These are phyloP conservation scores for Claviceps capensis DNA, from an alignment of 2,329 filamentous ascomycete genomes.

Conservation along the genomic window DNA sequence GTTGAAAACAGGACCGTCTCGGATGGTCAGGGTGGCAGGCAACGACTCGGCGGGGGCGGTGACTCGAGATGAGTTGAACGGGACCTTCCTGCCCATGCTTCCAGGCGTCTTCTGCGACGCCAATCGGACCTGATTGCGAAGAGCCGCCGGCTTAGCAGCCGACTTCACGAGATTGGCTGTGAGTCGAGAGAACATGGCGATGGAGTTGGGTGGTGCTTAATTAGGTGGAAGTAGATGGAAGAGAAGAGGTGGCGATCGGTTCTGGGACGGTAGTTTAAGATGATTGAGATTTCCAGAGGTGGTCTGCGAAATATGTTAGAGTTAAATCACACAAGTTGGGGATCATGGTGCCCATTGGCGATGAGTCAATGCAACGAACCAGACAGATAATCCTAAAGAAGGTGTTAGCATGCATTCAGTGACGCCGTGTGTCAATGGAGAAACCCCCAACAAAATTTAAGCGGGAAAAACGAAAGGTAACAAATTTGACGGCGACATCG, in stretches of 20 bases:
- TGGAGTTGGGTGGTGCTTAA: neutral
- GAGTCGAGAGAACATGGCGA: constrained; percentile 47
- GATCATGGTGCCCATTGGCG: constrained; percentile 17
- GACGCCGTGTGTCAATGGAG: neutral
- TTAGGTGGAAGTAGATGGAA: neutral
- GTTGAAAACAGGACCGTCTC: constrained; percentile 89
- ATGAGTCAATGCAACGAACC: constrained; percentile 36
- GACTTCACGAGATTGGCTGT: constrained; percentile 39
- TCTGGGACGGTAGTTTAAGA: constrained; percentile 10
- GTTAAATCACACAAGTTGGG: constrained; percentile 15
- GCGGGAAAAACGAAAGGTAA: neutral
- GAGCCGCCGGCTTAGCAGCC: constrained; percentile 30
- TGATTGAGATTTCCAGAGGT: constrained; percentile 28
- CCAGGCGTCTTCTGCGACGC: constrained; percentile 32
- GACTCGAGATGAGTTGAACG: constrained; percentile 40
- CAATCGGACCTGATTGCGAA: constrained; percentile 25
- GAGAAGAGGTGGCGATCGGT: neutral
- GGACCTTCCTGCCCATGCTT: constrained; percentile 57
- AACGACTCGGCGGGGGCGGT: constrained; percentile 46
- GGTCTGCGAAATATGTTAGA: constrained; percentile 17
- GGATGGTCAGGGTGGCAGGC: constrained; percentile 82
- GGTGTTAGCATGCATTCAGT: constrained; percentile 25
- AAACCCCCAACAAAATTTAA: neutral
- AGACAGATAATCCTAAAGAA: constrained; percentile 60
- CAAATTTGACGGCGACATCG: neutral